Evolutionary conservation across 2,329 filamentous ascomycete species (phyloP), one percentile per base, ranked within the genome.

Genomic region (Cladosporium halotolerans): DNA sequence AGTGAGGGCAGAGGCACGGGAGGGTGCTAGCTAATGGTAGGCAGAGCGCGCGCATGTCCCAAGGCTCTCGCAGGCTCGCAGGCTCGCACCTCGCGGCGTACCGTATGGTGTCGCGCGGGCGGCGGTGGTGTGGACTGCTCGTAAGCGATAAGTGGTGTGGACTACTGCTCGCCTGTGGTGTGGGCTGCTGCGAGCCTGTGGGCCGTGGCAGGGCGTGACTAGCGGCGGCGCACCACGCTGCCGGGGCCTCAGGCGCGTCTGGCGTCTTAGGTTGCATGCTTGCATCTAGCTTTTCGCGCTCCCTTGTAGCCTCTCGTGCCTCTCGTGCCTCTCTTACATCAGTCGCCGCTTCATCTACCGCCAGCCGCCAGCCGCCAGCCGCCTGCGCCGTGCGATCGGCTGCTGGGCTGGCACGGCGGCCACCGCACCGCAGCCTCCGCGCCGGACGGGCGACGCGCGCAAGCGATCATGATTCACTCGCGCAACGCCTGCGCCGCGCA

Each of bases 331-430:
- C 36, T 47, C 45, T 47, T 47, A 47, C 45, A 47, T 47, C 45
- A 47, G 45, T 47, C 40, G 40, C 40, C 40, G 40, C 40, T 38
- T 38, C 45, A 47, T 36, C 45, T 47, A 47, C 45, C 45, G 45
- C 10, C 42, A 28, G 4, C 23, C 23, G 23, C 23, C 23, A 28
- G 23, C 23, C 23, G 23, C 23, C 23, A 28, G 7, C 23, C 23
- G 23, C 23, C 23, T 28, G 23, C 23, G 23, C 23, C 23, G 23
- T 28, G 23, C 23, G 23, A 28, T 28, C 23, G 23, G 23, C 23
- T 28, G 23, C 23, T 18, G 16, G 16, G 16, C 16, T 18, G 16
- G 16, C 16, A 18, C 16, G 16, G 16, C 16, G 16, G 16, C 16
- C 16, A 18, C 16, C 23, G 23, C 23, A 28, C 23, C 23, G 23